phyloP scores from a whole-genome alignment of 306 rosid species.

The Cicer cuneatum region DNA sequence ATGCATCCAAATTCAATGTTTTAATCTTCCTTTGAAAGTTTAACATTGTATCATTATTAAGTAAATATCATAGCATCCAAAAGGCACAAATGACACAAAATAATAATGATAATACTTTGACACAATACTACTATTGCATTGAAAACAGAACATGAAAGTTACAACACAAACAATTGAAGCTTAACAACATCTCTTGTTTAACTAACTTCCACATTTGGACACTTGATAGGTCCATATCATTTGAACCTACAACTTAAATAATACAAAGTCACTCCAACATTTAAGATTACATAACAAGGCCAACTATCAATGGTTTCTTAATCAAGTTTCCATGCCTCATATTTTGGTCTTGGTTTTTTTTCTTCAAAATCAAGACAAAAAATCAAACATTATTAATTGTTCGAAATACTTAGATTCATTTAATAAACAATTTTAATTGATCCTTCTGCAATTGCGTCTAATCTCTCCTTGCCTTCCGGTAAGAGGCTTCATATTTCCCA shows the following conservation, averaged over 20 bases:
- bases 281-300: neutral
- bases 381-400: neutral
- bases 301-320: no score
- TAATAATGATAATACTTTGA: neutral
- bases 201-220: neutral
- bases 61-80: neutral
- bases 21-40: no score
- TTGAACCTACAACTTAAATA: neutral
- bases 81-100: neutral
- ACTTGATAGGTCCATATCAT: neutral
- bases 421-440: conserved; percentile 25
- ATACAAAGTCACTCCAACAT: conserved; percentile 8
- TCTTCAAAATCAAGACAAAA: no score
- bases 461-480: conserved; percentile 47
- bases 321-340: no score
- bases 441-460: conserved; percentile 51
- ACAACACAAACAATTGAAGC: conserved; percentile 12
- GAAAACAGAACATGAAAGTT: neutral
- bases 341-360: no score
- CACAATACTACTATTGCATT: neutral
- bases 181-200: conserved; percentile 11
- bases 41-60: neutral
- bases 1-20: no score
- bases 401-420: neutral
- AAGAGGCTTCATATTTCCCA: conserved; percentile 58